Conservation (phyloP, 257 asterid species). For the Solanum bulbocastanum region DNA sequence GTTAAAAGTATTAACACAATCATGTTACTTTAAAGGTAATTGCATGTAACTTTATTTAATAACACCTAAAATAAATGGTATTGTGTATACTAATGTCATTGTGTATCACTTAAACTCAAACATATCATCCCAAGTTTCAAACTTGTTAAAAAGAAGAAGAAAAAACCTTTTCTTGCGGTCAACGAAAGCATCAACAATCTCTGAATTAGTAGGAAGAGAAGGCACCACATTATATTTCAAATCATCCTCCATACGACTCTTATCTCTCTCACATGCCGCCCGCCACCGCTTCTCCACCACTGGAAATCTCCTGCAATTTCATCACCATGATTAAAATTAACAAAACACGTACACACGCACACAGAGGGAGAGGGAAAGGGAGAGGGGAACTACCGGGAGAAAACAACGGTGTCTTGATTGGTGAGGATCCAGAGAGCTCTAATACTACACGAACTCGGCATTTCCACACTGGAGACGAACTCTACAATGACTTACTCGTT, state of each 20-base stretch:
- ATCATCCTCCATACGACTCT: slow-evolving; percentile 1
- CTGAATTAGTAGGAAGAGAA: slow-evolving; percentile 44
- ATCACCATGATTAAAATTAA: neutral
- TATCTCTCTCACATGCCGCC: slow-evolving; percentile 42
- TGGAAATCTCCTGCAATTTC: slow-evolving; percentile 60
- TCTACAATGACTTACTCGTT: neutral
- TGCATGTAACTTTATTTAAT: neutral
- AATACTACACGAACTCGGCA: slow-evolving; percentile 70
- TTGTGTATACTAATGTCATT: neutral
- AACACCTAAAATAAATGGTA: neutral
- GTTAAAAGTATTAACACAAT: neutral
- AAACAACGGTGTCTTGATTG: slow-evolving; percentile 63
- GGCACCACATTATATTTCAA: slow-evolving; percentile 27
- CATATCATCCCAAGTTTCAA: neutral
- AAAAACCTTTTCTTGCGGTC: slow-evolving; percentile 67
- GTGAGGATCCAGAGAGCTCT: slow-evolving; percentile 94
- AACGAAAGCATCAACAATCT: slow-evolving; percentile 60
- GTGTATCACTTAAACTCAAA: neutral
- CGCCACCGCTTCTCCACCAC: slow-evolving; percentile 97
- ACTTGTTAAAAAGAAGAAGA: neutral
- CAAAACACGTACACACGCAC: neutral
- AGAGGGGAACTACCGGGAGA: slow-evolving; percentile 48
- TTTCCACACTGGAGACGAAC: slow-evolving; percentile 4
- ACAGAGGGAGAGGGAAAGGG: neutral
- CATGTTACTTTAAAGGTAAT: neutral